Percentiles rank a stretch among this genome's conserved stretches.
Conservation (phyloP, 2,329 filamentous ascomycete species). For the Ilyonectria robusta region DNA sequence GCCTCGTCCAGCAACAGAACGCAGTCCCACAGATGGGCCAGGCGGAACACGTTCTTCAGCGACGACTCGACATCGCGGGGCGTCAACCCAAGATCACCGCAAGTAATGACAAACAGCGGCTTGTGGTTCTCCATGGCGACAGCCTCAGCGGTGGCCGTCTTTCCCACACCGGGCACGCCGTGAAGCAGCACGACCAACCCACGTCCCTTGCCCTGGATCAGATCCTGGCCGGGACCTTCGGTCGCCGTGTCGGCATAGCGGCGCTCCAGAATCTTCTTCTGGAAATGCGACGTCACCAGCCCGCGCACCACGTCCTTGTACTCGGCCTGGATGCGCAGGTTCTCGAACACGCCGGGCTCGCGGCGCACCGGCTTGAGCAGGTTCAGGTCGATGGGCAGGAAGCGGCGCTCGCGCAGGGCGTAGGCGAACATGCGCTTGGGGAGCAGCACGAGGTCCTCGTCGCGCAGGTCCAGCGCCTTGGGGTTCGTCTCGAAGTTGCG, state of each 20-base stretch:
- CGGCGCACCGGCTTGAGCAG: constrained; percentile 53
- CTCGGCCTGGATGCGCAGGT: constrained; percentile 56
- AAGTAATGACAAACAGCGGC: constrained; percentile 65
- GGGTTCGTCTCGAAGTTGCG: constrained; percentile 53
- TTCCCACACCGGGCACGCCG: constrained; percentile 64
- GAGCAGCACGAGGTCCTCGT: constrained; percentile 52
- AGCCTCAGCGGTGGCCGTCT: constrained; percentile 63
- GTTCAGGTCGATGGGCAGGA: constrained; percentile 55
- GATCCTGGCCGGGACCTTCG: constrained; percentile 53
- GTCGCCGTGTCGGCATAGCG: constrained; percentile 47
- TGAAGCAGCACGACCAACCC: constrained; percentile 62
- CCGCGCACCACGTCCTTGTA: constrained; percentile 59
- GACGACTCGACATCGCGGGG: constrained; percentile 57
- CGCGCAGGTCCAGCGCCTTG: constrained; percentile 45
- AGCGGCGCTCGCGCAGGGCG: constrained; percentile 57
- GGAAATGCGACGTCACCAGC: constrained; percentile 59
- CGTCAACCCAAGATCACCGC: constrained; percentile 62
- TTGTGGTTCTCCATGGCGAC: constrained; percentile 58
- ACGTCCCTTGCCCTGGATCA: constrained; percentile 62
- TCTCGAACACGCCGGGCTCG: constrained; percentile 56
- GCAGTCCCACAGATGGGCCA: constrained; percentile 57
- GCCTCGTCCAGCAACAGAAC: constrained; percentile 57
- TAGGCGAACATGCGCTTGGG: constrained; percentile 60
- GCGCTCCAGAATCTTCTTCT: constrained; percentile 56
- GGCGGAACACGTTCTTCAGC: constrained; percentile 59